Evolutionary conservation across 495 filamentous ascomycete genomes (phyloP).

Genomic region (Daldinia childiae): DNA sequence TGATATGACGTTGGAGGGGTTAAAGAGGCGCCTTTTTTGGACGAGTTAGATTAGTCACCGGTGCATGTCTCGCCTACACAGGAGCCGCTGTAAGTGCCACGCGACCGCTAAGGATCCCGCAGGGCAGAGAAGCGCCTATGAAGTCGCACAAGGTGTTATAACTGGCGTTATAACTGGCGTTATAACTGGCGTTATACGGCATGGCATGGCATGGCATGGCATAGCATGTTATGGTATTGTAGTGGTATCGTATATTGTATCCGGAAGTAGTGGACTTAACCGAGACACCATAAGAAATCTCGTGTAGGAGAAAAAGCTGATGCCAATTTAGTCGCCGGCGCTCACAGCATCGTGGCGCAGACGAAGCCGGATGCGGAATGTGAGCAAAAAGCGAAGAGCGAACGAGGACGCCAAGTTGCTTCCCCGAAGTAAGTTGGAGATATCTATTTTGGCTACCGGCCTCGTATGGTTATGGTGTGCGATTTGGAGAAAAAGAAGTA

Average conservation of each 20-base stretch:
- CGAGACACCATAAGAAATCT: conserved; percentile 29
- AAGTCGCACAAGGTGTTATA: neutral
- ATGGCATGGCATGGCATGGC: neutral
- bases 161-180: conserved; percentile 7
- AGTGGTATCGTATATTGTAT: conserved; percentile 5
- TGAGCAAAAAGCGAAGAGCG: neutral
- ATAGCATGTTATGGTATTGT: neutral
- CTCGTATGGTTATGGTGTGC: conserved; percentile 5
- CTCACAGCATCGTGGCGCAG: conserved; percentile 29
- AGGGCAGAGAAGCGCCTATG: conserved; percentile 9
- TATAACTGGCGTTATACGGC: conserved; percentile 18
- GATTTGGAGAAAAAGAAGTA: neutral
- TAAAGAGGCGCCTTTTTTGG: conserved; percentile 5
- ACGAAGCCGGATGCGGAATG: conserved; percentile 30
- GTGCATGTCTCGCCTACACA: conserved; percentile 21
- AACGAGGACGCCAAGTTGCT: conserved; percentile 10
- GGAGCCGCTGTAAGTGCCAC: conserved; percentile 32
- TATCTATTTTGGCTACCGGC: conserved; percentile 13
- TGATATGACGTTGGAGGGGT: conserved; percentile 29
- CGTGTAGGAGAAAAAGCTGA: conserved; percentile 7
- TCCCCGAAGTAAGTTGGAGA: conserved; percentile 20
- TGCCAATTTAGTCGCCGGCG: conserved; percentile 25
- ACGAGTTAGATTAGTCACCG: conserved; percentile 16
- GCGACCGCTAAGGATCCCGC: conserved; percentile 34
- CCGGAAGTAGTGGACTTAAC: conserved; percentile 16